phyloP scores from a whole-genome alignment of 805 yeast genomes.

The Starmerella ratchasimensis region DNA sequence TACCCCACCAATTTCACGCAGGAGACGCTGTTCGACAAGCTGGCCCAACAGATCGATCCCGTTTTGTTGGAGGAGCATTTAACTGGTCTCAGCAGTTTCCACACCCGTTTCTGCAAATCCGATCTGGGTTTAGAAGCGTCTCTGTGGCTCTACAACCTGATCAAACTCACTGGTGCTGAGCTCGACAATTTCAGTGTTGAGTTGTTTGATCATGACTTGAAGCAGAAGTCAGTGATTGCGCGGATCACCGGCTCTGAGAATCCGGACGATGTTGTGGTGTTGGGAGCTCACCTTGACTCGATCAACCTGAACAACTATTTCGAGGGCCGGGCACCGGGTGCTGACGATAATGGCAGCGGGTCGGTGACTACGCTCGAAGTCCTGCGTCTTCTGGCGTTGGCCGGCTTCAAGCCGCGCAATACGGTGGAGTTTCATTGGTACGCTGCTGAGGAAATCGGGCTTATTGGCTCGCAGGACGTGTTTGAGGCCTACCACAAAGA shows the following conservation, averaged over 20 bases:
- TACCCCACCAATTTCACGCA: constrained; percentile 40
- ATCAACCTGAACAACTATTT: constrained; percentile 58
- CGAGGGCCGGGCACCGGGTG: constrained; percentile 70
- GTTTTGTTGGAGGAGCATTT: constrained; percentile 38
- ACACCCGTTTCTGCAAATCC: constrained; percentile 63
- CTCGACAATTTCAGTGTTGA: constrained; percentile 29
- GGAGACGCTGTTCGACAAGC: constrained; percentile 28
- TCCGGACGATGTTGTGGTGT: constrained; percentile 40
- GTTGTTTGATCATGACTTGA: constrained; percentile 56
- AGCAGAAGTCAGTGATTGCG: constrained; percentile 62
- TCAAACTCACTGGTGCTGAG: constrained; percentile 20
- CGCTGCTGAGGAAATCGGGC: constrained; percentile 88
- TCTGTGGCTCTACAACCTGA: constrained; percentile 44
- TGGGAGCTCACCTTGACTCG: constrained; percentile 85
- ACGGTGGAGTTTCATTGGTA: constrained; percentile 89
- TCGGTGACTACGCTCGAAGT: constrained; percentile 65
- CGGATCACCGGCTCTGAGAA: constrained; percentile 32
- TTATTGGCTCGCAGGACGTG: constrained; percentile 71
- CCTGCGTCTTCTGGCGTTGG: constrained; percentile 41
- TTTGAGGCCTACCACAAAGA: constrained; percentile 39
- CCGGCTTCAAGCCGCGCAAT: constrained; percentile 42
- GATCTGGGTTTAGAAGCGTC: constrained; percentile 55
- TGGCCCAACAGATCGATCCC: constrained; percentile 34
- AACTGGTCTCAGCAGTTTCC: constrained; percentile 51
- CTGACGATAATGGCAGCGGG: constrained; percentile 89